Percentiles rank a stretch among this genome's conserved stretches.
These are phyloP conservation scores for Dipteronia dyeriana DNA, from an alignment of 345 rosid genomes.

Conservation along the genomic window DNA sequence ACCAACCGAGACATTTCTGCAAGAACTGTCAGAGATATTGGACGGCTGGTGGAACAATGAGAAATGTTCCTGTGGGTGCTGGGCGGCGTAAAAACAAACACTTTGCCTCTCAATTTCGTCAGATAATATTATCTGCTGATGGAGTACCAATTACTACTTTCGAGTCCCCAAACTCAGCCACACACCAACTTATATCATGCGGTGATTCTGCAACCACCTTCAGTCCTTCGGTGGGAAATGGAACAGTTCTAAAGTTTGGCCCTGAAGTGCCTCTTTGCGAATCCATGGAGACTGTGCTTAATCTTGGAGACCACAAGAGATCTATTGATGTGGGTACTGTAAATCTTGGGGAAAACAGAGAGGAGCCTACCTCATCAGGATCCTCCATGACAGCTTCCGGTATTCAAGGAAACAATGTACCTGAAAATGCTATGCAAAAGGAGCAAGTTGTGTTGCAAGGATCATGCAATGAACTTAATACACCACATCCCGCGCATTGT, in stretches of 20 bases:
- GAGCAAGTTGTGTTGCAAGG: conserved; percentile 34
- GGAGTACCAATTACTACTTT: conserved; percentile 40
- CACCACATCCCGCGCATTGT: conserved; percentile 29
- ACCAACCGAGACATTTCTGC: conserved; percentile 85
- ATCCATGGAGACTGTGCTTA: conserved; percentile 55
- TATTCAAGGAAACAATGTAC: conserved; percentile 29
- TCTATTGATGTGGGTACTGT: conserved; percentile 30
- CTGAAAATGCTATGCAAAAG: conserved; percentile 29
- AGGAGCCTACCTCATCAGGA: conserved; percentile 43
- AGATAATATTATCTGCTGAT: conserved; percentile 50
- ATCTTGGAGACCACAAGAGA: conserved; percentile 50
- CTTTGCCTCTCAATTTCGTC: conserved; percentile 61
- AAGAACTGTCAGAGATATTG: conserved; percentile 86
- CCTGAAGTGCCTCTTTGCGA: conserved; percentile 55
- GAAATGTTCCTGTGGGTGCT: conserved; percentile 80
- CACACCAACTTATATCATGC: conserved; percentile 37
- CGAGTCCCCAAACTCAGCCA: conserved; percentile 41
- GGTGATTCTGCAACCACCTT: conserved; percentile 33
- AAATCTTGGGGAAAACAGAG: conserved; percentile 33
- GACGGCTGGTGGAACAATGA: conserved; percentile 86
- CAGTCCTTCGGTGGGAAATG: conserved; percentile 45
- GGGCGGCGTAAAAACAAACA: conserved; percentile 77
- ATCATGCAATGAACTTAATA: conserved; percentile 24
- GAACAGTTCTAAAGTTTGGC: conserved; percentile 56
- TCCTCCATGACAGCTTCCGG: conserved; percentile 36